phyloP scores from a whole-genome alignment of 345 rosid genomes.

The Salix exigua region DNA sequence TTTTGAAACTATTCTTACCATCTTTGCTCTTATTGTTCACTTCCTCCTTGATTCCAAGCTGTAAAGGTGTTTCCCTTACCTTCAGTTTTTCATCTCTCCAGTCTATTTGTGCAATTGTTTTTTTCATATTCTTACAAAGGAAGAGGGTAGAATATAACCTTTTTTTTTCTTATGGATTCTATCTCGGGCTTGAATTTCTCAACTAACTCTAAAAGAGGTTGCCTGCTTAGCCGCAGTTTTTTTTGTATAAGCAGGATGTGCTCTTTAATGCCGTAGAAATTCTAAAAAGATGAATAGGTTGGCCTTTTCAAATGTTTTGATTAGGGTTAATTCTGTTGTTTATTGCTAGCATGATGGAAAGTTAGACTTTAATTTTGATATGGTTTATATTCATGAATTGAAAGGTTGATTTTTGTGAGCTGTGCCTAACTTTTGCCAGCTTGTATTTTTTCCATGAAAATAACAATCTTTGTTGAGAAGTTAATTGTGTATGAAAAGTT shows the following conservation, averaged over 20 bases:
- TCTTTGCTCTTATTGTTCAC: neutral
- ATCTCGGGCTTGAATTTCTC: neutral
- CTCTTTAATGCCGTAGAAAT: neutral
- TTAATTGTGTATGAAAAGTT: neutral
- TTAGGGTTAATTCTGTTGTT: neutral
- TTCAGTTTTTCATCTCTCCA: neutral
- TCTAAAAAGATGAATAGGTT: neutral
- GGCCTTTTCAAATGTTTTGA: neutral
- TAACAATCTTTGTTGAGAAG: neutral
- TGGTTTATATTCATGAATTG: neutral
- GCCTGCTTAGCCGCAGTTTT: neutral
- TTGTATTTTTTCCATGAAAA: neutral
- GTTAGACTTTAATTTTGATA: slow-evolving; percentile 5
- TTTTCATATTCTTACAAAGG: neutral
- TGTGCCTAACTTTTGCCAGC: neutral
- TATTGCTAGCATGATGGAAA: neutral
- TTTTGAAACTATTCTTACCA: neutral
- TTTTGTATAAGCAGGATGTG: neutral
- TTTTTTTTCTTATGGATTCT: neutral
- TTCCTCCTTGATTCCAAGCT: neutral
- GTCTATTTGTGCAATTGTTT: neutral
- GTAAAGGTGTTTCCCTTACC: neutral
- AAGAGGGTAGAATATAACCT: neutral
- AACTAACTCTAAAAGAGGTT: neutral
- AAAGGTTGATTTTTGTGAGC: neutral